phyloP scores from a whole-genome alignment of 805 yeast species.

The Ascoidea asiatica region DNA sequence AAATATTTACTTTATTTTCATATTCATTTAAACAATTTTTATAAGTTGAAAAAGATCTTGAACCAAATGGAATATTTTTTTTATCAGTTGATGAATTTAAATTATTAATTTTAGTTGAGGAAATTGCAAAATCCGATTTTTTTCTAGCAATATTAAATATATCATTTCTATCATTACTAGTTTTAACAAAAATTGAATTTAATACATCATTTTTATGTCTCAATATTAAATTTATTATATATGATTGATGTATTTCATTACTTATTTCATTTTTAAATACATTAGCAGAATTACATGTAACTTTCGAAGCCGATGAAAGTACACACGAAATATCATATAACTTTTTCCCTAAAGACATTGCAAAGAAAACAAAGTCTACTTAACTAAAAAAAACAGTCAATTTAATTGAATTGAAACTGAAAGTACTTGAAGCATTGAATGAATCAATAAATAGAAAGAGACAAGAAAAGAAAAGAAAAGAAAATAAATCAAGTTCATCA shows the following conservation, averaged over 20 bases:
- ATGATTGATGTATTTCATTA: not conserved
- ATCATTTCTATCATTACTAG: conserved; percentile 13
- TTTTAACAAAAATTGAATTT: not conserved
- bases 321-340: not conserved
- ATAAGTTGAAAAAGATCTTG: not conserved
- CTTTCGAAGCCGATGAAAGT: not conserved
- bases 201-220: too few species aligned
- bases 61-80: not conserved
- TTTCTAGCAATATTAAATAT: conserved; percentile 20
- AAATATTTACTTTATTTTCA: conserved; percentile 6
- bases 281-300: not conserved
- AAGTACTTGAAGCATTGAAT: too few species aligned
- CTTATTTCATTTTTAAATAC: not conserved
- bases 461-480: too few species aligned
- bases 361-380: too few species aligned
- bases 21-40: conserved; percentile 10
- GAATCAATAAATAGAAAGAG: too few species aligned
- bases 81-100: not conserved
- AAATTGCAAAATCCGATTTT: conserved; percentile 15
- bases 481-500: too few species aligned
- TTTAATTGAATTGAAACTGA: too few species aligned
- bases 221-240: too few species aligned
- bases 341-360: not conserved
- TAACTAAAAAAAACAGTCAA: too few species aligned
- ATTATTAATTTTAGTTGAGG: not conserved